Conservation (phyloP, 495 filamentous ascomycete species). For the Bombardia bombarda region DNA sequence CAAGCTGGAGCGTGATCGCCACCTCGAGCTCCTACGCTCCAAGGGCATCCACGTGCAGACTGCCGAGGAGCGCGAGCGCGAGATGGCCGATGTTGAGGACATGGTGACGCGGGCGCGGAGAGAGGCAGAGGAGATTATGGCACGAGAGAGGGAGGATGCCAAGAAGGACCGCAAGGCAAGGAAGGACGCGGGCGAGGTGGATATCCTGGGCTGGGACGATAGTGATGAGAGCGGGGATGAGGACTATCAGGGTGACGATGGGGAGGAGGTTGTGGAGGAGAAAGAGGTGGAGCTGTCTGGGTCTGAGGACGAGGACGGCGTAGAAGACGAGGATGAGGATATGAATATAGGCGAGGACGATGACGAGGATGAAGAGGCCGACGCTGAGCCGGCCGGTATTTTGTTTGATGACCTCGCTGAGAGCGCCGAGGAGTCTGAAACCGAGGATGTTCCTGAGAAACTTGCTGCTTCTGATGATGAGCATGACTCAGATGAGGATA, state of each 20-base stretch:
- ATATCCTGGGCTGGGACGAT: slow-evolving; percentile 52
- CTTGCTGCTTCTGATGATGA: too few species aligned
- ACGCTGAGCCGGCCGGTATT: slow-evolving; percentile 7
- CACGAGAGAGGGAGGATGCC: slow-evolving; percentile 61
- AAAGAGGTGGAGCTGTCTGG: slow-evolving; percentile 42
- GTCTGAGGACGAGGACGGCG: slow-evolving; percentile 26
- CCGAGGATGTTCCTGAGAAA: slow-evolving; percentile 32
- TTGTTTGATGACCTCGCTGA: slow-evolving; percentile 34
- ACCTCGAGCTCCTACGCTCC: slow-evolving; percentile 64
- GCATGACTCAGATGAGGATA: slow-evolving; percentile 36
- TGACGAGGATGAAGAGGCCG: slow-evolving; percentile 4
- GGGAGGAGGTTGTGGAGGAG: slow-evolving; percentile 18
- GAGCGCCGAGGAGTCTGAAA: slow-evolving; percentile 28
- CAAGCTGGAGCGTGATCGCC: slow-evolving; percentile 64
- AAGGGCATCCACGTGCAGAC: slow-evolving; percentile 81
- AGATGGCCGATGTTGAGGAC: slow-evolving; percentile 74
- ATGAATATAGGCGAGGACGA: slow-evolving; percentile 3
- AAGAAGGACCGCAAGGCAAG: slow-evolving; percentile 52
- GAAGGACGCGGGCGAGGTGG: slow-evolving; percentile 36
- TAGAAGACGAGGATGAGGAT: slow-evolving; percentile 31
- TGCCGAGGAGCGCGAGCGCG: slow-evolving; percentile 72
- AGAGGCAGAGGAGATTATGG: slow-evolving; percentile 72
- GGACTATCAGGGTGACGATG: too few species aligned
- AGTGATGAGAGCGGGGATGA: slow-evolving; percentile 50
- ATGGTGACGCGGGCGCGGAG: slow-evolving; percentile 74